Evolutionary conservation across 345 rosid genomes (phyloP), one percentile per base, ranked within the genome.

Genomic region (Salix koriyanagi): DNA sequence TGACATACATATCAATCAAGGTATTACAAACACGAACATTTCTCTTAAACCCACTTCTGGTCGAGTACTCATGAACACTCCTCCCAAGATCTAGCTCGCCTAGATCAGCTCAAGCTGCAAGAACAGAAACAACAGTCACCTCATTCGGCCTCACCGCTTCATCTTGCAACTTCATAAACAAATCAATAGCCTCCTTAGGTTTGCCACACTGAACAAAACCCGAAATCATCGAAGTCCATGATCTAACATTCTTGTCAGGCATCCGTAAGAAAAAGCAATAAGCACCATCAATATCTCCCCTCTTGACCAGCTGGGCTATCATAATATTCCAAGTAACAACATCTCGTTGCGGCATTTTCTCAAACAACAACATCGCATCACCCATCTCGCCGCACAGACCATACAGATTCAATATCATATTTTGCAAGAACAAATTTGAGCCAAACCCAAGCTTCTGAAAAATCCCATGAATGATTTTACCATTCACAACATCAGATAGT

Each of bases 1-100:
- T 86, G 74, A 81, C 81, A 71, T 85, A 85, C 84, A 85, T 83
- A 66, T 83, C 86, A 62, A 85, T 79, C 78, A 85, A 81, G 6
- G 88, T 73, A 25, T 85, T 85, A 30, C 62, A 71, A 67, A 85
- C 81, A 41, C 36, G 34, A n/a, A 79, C 71, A 75, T 75, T 79
- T 14, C 70, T 72, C 71, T 44, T 69, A 75, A 82, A 79, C 50
- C 83, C 81, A 36, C 82, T 74, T 50, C 60, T 67, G 15, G 75
- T 83, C 19, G 26, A 65, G 76, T 72, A 83, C 67, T 79, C 78
- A 72, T 81, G 86, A 60, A 86, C 75, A 73, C 60, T 77, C 77
- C 64, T 79, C 58, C 88, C 86, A 52, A 83, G 65, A 30, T 83
- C 80, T n/a, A 83, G 62, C 7, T 79, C 81, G 34, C 79, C 78